Evolutionary conservation across 257 asterid genomes (phyloP).

Genomic region (Penstemon newberryi): DNA sequence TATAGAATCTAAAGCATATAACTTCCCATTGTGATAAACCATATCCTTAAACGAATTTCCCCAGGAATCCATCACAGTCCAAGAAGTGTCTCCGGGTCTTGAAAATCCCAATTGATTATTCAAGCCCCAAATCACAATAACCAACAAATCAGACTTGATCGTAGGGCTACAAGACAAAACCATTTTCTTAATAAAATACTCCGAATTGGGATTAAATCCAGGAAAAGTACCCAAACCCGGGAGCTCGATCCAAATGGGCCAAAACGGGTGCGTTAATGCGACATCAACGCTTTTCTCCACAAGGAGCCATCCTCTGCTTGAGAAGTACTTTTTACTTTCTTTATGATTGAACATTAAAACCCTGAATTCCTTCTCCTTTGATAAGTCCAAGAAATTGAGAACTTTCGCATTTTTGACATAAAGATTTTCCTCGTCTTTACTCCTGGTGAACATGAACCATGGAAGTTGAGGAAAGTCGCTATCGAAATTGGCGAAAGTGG

Average conservation of each 20-base stretch:
- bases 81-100: not conserved
- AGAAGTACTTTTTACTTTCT: not conserved
- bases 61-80: slow-evolving; percentile 3
- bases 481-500: not conserved
- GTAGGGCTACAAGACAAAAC: not conserved
- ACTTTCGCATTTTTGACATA: too few relatives aligned
- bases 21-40: not conserved
- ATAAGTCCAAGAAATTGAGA: too few relatives aligned
- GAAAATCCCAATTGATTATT: slow-evolving; percentile 10
- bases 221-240: not conserved
- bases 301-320: not conserved
- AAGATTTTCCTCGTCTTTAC: too few relatives aligned
- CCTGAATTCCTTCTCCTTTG: not conserved
- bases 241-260: not conserved
- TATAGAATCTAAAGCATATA: too few relatives aligned
- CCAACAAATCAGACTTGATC: not conserved
- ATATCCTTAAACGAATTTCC: not conserved
- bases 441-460: not conserved
- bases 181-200: slow-evolving; percentile 9
- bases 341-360: not conserved
- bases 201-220: not conserved
- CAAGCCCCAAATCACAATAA: slow-evolving; percentile 15
- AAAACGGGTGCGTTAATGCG: not conserved
- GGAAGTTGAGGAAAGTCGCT: not conserved
- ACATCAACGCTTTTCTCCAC: not conserved